phyloP scores from a whole-genome alignment of 129 eudicot genomes.

The Arctium lappa region DNA sequence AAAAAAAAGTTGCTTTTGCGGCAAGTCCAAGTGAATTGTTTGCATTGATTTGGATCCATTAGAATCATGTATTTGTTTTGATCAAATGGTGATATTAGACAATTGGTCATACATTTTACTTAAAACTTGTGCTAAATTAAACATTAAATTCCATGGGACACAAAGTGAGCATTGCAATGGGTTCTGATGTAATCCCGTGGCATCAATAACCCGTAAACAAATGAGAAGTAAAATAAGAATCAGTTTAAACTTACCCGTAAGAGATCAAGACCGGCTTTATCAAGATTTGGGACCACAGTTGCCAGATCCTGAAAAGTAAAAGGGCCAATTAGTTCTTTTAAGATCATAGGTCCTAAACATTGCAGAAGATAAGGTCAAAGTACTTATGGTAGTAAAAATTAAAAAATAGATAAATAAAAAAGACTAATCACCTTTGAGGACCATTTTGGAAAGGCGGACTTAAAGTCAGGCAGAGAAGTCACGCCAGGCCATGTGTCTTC shows the following conservation, averaged over 20 bases:
- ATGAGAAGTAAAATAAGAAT: neutral
- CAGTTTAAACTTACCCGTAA: conserved; percentile 54
- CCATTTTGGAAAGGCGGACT: conserved; percentile 86
- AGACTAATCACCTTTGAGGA: conserved; percentile 62
- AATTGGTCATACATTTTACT: neutral
- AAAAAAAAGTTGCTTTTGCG: neutral
- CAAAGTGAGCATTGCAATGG: neutral
- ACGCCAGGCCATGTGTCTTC: conserved; percentile 98
- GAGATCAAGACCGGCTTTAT: conserved; percentile 82
- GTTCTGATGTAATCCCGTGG: neutral
- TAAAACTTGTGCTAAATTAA: neutral
- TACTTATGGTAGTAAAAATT: neutral
- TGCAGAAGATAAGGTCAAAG: neutral
- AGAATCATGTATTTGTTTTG: neutral
- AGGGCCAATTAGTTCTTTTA: conserved; percentile 16
- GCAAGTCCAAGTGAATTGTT: neutral
- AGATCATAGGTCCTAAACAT: neutral
- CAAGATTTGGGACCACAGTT: conserved; percentile 79
- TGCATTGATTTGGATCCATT: neutral
- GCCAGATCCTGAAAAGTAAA: conserved; percentile 60
- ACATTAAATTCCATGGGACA: neutral
- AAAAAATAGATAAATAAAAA: neutral
- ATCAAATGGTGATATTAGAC: neutral
- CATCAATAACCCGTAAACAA: neutral
- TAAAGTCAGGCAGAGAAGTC: conserved; percentile 83